Evolutionary conservation across 805 yeast genomes (phyloP), one percentile per base, ranked within the genome.

Genomic region (Myxozyma geophila): DNA sequence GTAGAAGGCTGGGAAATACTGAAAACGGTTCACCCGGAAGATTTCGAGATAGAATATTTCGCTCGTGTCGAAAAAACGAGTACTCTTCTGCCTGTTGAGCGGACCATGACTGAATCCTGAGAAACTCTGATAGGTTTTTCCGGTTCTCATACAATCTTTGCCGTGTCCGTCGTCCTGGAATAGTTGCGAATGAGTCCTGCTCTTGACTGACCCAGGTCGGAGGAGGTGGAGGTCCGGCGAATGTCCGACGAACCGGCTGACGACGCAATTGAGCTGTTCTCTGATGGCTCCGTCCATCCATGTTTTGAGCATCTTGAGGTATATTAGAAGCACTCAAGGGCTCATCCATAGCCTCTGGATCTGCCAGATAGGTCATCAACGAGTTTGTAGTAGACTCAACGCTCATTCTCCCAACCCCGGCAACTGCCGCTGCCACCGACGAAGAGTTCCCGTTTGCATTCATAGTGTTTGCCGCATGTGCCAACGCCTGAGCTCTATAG

Each of bases 211-310:
- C 21, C 69, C 69, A 66, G 9, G 69, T 59, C 36, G 65, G 59
- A 7, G 69, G 69, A 15, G 69, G 69, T 10, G 69, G 69, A 36
- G 69, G 69, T 1, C 69, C 69, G 1, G 67, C 69, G 28, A 59
- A 60, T 2, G 53, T 62, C 7, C 66, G 59, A n/a, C 66, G 59
- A 9, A 17, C 33, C 19, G 52, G 48, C 1, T 19, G 23, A 33
- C 55, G 52, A 36, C 59, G 59, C 40, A 36, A 36, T 6, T 40
- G 63, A 10, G 28, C 21, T 23, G 59, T 9, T 19, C 46, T 10
- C 28, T 37, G 40, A 8, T 40, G 54, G 33, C 17, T 37, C n/a
- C 28, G 17, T 12, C 17, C 39, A 37, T 55, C 59, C 7, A 46
- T 13, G 13, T 2, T 7, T 41, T 21, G 15, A 5, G 17, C 35